Evolutionary conservation across 2,329 filamentous ascomycete genomes (phyloP), one percentile per base, ranked within the genome.

Genomic region (Pyricularia pennisetigena): DNA sequence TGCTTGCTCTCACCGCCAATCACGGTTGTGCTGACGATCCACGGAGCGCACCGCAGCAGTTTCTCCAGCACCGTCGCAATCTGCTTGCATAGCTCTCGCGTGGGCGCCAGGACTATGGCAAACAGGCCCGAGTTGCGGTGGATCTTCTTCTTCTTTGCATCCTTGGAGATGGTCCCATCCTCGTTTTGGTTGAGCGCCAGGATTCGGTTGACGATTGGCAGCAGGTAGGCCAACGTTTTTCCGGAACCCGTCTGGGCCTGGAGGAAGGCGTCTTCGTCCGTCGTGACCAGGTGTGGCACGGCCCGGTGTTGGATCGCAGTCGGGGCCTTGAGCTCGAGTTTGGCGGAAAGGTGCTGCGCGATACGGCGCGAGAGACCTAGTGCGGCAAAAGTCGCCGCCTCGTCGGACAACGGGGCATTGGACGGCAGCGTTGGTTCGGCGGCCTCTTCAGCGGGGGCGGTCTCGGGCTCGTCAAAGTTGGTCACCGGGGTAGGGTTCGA

Each of bases 191-290:
- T 89, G 32, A 98, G 84, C 16, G 88, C 85, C 78, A 97, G 87
- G 24, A 99, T 90, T 28, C 93, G 86, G 76, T 99, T 92, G 26
- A 99, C 88, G 64, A 99, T 90, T 1, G 95, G 95, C 7, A 99
- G 81, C 4, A 99, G 84, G 76, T 99, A 99, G n/a, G 95, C 92
- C 70, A 99, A 81, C 0, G 95, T 99, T 81, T 99, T 99, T 79
- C 95, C 95, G 0, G 95, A 99, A 72, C 95, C 95, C 0, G 95
- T 99, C 80, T 99, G 91, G 2, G 95, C 96, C 77, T 98, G 95
- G 41, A 99, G 90, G 74, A 99, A 99, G 2, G 94, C 94, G 81
- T 99, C 95, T 64, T 87, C 89, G 73, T 97, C 91, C 67, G 90
- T 89, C 61, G 88, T 88, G 63, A 97, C 79, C 70, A 99, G 80